Evolutionary conservation across 169 alveolate genomes (phyloP), one percentile per base, ranked within the genome.

Genomic region (Hepatocystis sp.): DNA sequence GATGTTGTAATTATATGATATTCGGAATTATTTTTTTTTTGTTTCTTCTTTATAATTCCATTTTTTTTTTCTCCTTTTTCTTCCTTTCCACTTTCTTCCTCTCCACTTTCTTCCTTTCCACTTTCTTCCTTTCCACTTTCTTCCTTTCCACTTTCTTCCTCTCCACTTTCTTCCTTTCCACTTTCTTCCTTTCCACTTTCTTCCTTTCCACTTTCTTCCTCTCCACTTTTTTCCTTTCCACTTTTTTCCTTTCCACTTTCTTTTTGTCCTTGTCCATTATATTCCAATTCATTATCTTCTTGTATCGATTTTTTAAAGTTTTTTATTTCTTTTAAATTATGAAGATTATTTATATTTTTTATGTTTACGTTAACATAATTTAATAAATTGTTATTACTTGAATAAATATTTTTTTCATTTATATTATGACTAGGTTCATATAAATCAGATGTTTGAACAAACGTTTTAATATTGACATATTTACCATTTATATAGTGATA

Each of bases 391-490:
- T n/a, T n/a, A n/a, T 71, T 52, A 23, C 21, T 58, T 1, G 64
- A 25, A 10, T 30, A 58, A 2, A 58, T 13, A 30, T 40, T 40
- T 13, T 15, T 42, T 47, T 71, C 86, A 42, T 42, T 39, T 0
- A 3, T 10, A 27, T 71, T 65, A 44, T 49, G 60, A 28, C 86
- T 71, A 4, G 76, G 86, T 71, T 71, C 86, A 71, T 42, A 71
- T 58, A 71, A 23, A 32, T 67, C 49, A 67, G 47, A 66, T 19
- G 13, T 32, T 42, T 42, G 78, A 25, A 52, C n/a, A 4, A 53
- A 34, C 13, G 68, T 67, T 27, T 55, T 53, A 1, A 47, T 61
- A 3, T 21, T 13, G 3, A 30, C 60, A 0, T 56, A 60, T 19
- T 28, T 0, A 21, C 25, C 66, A 40, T 40, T 49, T 8, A 28